phyloP scores from a whole-genome alignment of 441 rosid genomes.

The Adansonia grandidieri region DNA sequence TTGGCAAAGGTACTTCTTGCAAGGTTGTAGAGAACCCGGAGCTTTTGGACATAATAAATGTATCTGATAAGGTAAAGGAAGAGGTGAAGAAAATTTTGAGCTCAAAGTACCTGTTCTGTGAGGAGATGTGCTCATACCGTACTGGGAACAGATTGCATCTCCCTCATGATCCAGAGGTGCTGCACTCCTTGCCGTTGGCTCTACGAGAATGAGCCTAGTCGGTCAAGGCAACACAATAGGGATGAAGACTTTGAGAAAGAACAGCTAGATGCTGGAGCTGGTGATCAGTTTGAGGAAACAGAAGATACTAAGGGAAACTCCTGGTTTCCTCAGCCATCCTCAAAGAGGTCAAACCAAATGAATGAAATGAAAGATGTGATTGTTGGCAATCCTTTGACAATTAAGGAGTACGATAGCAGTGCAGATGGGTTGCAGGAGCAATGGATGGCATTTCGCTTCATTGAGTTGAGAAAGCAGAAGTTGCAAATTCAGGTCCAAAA shows the following conservation, averaged over 20 bases:
- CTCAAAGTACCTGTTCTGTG: conserved; percentile 40
- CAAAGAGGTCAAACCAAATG: conserved; percentile 16
- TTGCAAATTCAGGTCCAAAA: conserved; percentile 31
- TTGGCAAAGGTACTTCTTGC: conserved; percentile 41
- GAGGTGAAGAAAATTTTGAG: conserved; percentile 41
- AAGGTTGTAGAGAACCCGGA: conserved; percentile 37
- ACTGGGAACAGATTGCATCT: conserved; percentile 36
- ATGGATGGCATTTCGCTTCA: conserved; percentile 28
- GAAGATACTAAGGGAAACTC: neutral
- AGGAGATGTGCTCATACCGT: conserved; percentile 45
- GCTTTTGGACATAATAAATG: conserved; percentile 32
- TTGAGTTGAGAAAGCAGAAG: conserved; percentile 33
- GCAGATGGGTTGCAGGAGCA: conserved; percentile 20
- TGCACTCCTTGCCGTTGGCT: conserved; percentile 31
- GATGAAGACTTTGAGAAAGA: conserved; percentile 24
- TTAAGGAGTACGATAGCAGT: neutral
- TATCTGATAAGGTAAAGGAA: conserved; percentile 33
- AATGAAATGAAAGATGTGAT: neutral
- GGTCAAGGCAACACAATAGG: neutral
- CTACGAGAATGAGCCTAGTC: conserved; percentile 8
- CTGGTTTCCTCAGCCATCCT: neutral
- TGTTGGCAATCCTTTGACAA: conserved; percentile 12
- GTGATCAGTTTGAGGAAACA: conserved; percentile 2
- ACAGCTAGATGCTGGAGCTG: conserved; percentile 20
- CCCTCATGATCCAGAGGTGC: conserved; percentile 34